Evolutionary conservation across 352 stramenopile genomes (phyloP).

Genomic region (Pythium brassicae): DNA sequence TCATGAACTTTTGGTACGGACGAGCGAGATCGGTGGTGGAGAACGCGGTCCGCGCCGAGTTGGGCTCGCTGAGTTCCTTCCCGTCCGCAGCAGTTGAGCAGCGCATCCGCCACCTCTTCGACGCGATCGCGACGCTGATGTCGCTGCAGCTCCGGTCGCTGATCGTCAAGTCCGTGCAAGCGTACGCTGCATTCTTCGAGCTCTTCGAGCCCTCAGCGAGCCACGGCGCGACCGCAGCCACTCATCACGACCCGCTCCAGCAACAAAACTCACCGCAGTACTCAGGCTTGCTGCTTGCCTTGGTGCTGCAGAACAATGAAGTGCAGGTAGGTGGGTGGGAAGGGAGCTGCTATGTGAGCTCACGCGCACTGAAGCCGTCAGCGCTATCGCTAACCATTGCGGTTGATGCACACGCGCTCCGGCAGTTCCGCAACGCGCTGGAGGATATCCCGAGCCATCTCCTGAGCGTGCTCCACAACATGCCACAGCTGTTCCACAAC

Average conservation of each 20-base stretch:
- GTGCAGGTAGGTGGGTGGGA: not conserved
- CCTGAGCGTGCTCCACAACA: slow-evolving; percentile 64
- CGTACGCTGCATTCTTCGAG: slow-evolving; percentile 70
- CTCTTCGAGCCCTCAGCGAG: slow-evolving; percentile 20
- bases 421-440: slow-evolving; percentile 47
- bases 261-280: not conserved
- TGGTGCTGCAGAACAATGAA: not conserved
- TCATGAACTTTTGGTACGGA: slow-evolving; percentile 67
- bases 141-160: slow-evolving; percentile 66
- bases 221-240: too few species aligned
- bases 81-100: slow-evolving; percentile 15
- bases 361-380: too few species aligned
- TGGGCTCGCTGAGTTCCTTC: slow-evolving; percentile 20
- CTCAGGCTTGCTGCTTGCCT: not conserved
- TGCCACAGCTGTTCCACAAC: slow-evolving; percentile 64
- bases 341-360: not conserved
- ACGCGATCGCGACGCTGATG: slow-evolving; percentile 65
- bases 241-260: not conserved
- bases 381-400: not conserved
- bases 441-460: slow-evolving; percentile 51
- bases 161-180: slow-evolving; percentile 55
- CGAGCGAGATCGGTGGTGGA: slow-evolving; percentile 47
- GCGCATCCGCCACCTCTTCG: slow-evolving; percentile 46
- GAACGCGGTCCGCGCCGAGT: slow-evolving; percentile 20
- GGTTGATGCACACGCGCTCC: not conserved